Conservation (phyloP, 495 filamentous ascomycete species). For the Penicillium silybi region DNA sequence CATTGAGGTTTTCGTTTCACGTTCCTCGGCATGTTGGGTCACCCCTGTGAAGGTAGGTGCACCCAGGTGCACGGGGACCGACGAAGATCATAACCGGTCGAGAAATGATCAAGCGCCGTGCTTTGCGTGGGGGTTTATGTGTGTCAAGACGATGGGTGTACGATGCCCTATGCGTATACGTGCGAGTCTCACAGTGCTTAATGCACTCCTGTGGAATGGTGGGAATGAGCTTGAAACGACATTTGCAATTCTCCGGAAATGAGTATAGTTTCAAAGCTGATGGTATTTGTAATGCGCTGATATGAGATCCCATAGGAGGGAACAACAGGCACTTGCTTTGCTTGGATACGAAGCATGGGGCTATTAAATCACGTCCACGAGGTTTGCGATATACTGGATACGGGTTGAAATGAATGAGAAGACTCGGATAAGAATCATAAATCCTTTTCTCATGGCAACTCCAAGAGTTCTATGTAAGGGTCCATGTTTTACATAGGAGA, state of each 20-base stretch:
- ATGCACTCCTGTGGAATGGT: not conserved
- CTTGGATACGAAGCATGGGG: not conserved
- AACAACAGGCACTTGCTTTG: not conserved
- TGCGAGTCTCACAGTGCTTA: not conserved
- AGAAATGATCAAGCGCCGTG: not conserved
- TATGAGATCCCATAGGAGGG: too few species aligned
- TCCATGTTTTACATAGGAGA: constrained; percentile 30
- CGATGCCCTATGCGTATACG: not conserved
- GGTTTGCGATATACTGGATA: not conserved
- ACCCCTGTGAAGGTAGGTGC: constrained; percentile 16
- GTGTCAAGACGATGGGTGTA: not conserved
- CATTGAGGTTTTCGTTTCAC: not conserved
- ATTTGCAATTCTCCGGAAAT: not conserved
- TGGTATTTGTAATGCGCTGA: not conserved
- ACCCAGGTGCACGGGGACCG: not conserved
- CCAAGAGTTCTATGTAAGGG: constrained; percentile 28
- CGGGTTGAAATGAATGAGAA: not conserved
- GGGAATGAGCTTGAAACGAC: not conserved
- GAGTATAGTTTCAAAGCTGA: not conserved
- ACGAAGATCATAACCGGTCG: not conserved
- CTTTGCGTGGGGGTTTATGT: not conserved
- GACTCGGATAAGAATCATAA: constrained; percentile 18
- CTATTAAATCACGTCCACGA: not conserved
- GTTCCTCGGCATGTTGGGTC: constrained; percentile 20
- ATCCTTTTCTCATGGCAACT: constrained; percentile 29